Conservation (phyloP, 2,329 filamentous ascomycete genomes). For the Stylonectria norvegica region DNA sequence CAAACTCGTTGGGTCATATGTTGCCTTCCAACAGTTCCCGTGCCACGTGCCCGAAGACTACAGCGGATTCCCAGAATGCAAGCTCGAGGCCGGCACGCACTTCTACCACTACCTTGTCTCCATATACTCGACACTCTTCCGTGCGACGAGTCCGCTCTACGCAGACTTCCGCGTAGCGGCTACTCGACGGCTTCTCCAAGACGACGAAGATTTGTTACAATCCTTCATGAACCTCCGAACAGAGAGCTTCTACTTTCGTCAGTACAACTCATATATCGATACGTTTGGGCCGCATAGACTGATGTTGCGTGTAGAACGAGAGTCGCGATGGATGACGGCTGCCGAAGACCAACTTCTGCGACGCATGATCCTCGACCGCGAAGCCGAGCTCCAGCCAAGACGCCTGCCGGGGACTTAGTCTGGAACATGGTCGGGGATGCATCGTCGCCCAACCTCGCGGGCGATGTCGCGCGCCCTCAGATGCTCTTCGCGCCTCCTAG, state of each 20-base stretch:
- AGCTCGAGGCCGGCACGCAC: slow-evolving; percentile 26
- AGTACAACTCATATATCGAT: slow-evolving; percentile 13
- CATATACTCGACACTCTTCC: slow-evolving; percentile 27
- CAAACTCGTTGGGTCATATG: slow-evolving; percentile 27
- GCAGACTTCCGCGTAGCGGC: slow-evolving; percentile 23
- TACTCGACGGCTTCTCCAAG: slow-evolving; percentile 22
- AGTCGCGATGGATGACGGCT: slow-evolving; percentile 26
- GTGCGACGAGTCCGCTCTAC: slow-evolving; percentile 27
- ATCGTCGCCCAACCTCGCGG: too few relatives aligned
- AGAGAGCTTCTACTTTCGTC: slow-evolving; percentile 29
- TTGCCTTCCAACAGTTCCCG: slow-evolving; percentile 28
- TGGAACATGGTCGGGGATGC: background rate
- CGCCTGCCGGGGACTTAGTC: slow-evolving; percentile 7
- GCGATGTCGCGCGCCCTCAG: slow-evolving; percentile 7
- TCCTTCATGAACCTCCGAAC: slow-evolving; percentile 27
- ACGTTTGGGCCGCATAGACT: too few relatives aligned
- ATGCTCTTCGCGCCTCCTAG: slow-evolving; percentile 8
- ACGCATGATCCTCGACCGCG: slow-evolving; percentile 27
- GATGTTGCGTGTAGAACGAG: slow-evolving; percentile 20
- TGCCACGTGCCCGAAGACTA: slow-evolving; percentile 29
- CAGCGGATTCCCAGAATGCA: slow-evolving; percentile 27
- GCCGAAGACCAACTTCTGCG: slow-evolving; percentile 26
- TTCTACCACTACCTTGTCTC: slow-evolving; percentile 29
- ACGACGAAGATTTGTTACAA: slow-evolving; percentile 22
- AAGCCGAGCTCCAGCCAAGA: slow-evolving; percentile 22